Percentiles rank a stretch among this genome's conserved stretches.
Evolutionary conservation across 768 basidiomycete genomes (phyloP).

Genomic region (Rhizopogon sp.): DNA sequence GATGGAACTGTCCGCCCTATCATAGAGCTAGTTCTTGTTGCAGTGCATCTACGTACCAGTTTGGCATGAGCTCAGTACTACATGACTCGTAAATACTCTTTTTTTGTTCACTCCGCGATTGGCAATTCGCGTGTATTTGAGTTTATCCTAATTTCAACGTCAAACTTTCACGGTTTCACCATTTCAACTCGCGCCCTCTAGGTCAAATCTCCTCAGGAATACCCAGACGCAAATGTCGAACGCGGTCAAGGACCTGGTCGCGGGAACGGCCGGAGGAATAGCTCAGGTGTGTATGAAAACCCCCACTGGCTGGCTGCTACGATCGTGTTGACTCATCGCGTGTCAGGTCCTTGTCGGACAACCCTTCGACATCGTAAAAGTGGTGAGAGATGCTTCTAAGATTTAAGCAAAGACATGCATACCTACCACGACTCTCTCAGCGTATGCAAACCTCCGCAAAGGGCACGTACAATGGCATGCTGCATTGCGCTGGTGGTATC

Average conservation of each 20-base stretch:
- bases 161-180: neutral
- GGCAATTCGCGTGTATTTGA: constrained; percentile 2
- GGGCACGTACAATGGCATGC: constrained; percentile 85
- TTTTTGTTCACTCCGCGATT: constrained; percentile 12
- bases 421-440: constrained; percentile 33
- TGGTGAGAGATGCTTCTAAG: constrained; percentile 48
- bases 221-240: constrained; percentile 32
- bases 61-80: neutral
- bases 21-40: too few relatives aligned
- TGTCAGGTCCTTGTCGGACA: constrained; percentile 81
- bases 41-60: neutral
- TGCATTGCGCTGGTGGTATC: constrained; percentile 87
- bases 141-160: neutral
- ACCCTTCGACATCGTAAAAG: constrained; percentile 97
- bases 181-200: neutral
- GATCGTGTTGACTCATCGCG: constrained; percentile 5
- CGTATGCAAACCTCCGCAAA: constrained; percentile 92
- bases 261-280: constrained; percentile 89
- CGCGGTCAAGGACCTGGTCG: constrained; percentile 81
- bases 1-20: neutral
- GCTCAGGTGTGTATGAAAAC: constrained; percentile 53
- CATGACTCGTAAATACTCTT: neutral
- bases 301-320: neutral
- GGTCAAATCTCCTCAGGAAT: constrained; percentile 1
- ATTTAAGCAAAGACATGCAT: constrained; percentile 2